A percentile compares a stretch with the other conserved stretches of the same genome.
phyloP scores from a whole-genome alignment of 495 filamentous ascomycete species.

The Hypomontagnella submonticulosa region DNA sequence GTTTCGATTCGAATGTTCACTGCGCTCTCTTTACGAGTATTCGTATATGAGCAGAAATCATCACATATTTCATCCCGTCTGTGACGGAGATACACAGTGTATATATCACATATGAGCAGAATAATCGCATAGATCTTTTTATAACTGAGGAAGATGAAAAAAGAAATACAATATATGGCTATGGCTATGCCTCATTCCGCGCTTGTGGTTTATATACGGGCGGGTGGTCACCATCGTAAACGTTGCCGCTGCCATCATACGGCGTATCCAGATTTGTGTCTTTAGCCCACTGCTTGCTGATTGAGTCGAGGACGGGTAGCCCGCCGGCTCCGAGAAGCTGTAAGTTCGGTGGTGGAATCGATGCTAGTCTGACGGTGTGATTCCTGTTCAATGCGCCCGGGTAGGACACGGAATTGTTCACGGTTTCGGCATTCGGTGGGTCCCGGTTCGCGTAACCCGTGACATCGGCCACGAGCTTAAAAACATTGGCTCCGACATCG shows the following conservation, averaged over 20 bases:
- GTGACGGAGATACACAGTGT: background rate
- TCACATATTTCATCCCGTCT: background rate
- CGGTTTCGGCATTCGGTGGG: constrained; percentile 64
- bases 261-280: constrained; percentile 47
- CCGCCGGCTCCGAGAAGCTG: constrained; percentile 59
- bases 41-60: too few relatives aligned
- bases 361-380: constrained; percentile 39
- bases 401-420: constrained; percentile 73
- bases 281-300: constrained; percentile 48
- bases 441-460: constrained; percentile 69
- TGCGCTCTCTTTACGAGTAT: too few relatives aligned
- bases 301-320: constrained; percentile 45
- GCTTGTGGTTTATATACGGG: constrained; percentile 40
- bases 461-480: constrained; percentile 67
- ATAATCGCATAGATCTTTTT: too few relatives aligned
- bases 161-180: too few relatives aligned
- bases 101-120: too few relatives aligned
- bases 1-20: too few relatives aligned
- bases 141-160: too few relatives aligned
- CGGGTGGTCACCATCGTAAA: constrained; percentile 53
- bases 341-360: constrained; percentile 58
- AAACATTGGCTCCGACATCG: constrained; percentile 77
- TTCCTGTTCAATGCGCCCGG: constrained; percentile 63
- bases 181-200: background rate
- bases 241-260: constrained; percentile 60